Conservation (phyloP, 768 basidiomycete genomes). For the Solioccasus polychromus region DNA sequence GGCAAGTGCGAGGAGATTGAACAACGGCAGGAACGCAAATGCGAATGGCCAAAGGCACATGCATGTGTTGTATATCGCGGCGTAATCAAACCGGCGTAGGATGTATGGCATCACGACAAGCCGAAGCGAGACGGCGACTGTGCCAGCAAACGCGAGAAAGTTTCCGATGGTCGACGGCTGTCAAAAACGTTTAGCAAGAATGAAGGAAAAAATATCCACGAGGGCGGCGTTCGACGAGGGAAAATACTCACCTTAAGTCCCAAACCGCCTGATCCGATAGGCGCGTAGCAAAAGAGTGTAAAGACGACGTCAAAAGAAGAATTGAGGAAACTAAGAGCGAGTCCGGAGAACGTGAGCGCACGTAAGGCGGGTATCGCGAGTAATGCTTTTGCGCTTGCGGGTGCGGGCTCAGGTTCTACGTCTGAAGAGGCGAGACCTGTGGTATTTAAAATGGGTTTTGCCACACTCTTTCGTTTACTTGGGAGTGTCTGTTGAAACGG, state of each 20-base stretch:
- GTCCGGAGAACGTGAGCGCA: slow-evolving; percentile 49
- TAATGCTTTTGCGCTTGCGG: slow-evolving; percentile 33
- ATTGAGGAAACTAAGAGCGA: slow-evolving; percentile 47
- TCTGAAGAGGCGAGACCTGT: too few relatives aligned
- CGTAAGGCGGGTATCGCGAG: slow-evolving; percentile 51
- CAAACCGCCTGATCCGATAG: slow-evolving; percentile 53
- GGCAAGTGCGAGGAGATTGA: slow-evolving; percentile 46
- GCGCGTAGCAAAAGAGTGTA: slow-evolving; percentile 64
- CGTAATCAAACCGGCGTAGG: slow-evolving; percentile 45
- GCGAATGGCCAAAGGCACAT: slow-evolving; percentile 53
- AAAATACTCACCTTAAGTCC: slow-evolving; percentile 45
- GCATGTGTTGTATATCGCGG: slow-evolving; percentile 48
- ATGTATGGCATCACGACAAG: slow-evolving; percentile 51
- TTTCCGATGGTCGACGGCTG: slow-evolving; percentile 57
- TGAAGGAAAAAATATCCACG: not conserved
- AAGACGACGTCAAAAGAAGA: slow-evolving; percentile 63
- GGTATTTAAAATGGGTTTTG: too few relatives aligned
- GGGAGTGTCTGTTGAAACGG: slow-evolving; percentile 15
- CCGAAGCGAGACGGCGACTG: slow-evolving; percentile 46
- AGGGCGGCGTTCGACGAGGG: not conserved
- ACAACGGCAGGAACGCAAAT: slow-evolving; percentile 46
- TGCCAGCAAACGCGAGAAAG: slow-evolving; percentile 51
- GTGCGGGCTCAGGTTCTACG: slow-evolving; percentile 3
- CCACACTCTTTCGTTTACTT: slow-evolving; percentile 6
- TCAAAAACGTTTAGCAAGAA: not conserved